Evolutionary conservation across 2,329 filamentous ascomycete genomes (phyloP).

Genomic region (Fusarium multiceps): DNA sequence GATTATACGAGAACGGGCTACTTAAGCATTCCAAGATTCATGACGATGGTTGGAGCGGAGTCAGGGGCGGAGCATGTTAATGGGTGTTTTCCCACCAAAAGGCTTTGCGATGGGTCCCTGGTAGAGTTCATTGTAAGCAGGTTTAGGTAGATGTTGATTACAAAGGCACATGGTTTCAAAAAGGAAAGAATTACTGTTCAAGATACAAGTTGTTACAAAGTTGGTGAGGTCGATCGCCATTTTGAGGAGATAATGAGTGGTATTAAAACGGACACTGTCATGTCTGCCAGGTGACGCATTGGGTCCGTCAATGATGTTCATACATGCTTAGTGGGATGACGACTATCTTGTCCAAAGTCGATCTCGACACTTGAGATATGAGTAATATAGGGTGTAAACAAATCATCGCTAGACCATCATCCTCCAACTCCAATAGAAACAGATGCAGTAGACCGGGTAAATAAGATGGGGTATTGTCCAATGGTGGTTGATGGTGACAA

Average conservation of each 20-base stretch:
- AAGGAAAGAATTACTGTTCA: not conserved
- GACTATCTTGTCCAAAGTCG: slow-evolving; percentile 11
- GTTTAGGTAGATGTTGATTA: slow-evolving; percentile 47
- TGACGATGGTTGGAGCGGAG: slow-evolving; percentile 47
- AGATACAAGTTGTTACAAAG: not conserved
- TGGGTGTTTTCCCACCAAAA: slow-evolving; percentile 50
- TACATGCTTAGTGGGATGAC: slow-evolving; percentile 5
- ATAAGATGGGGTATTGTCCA: slow-evolving; percentile 47
- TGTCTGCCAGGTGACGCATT: not conserved
- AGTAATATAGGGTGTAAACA: slow-evolving; percentile 20
- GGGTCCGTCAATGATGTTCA: not conserved
- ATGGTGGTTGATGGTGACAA: slow-evolving; percentile 22
- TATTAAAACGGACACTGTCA: slow-evolving; percentile 2
- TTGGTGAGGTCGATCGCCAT: not conserved
- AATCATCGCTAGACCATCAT: slow-evolving; percentile 32
- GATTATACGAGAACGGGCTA: slow-evolving; percentile 26
- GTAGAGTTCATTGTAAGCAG: slow-evolving; percentile 48
- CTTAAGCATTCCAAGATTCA: slow-evolving; percentile 44
- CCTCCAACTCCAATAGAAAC: slow-evolving; percentile 30
- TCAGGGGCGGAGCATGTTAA: slow-evolving; percentile 49
- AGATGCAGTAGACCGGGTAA: slow-evolving; percentile 13
- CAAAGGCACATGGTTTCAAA: slow-evolving; percentile 38
- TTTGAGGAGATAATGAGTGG: slow-evolving; percentile 1
- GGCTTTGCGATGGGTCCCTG: slow-evolving; percentile 45
- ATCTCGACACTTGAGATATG: slow-evolving; percentile 8